Evolutionary conservation across 495 filamentous ascomycete species (phyloP).

Genomic region (Melanomma pulvis-pyrius): DNA sequence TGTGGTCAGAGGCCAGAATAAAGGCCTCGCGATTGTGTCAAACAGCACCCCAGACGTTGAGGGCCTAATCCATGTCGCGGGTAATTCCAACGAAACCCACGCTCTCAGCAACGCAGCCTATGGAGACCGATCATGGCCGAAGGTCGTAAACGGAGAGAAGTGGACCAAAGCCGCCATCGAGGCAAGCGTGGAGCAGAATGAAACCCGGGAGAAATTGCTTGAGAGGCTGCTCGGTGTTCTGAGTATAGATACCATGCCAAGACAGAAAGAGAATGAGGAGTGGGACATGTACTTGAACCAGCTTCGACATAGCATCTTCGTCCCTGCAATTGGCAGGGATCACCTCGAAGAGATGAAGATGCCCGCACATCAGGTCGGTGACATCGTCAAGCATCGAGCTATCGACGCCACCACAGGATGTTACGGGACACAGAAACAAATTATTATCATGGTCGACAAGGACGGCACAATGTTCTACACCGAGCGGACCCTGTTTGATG

Average conservation of each 20-base stretch:
- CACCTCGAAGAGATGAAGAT: conserved; percentile 51
- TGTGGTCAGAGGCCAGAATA: conserved; percentile 42
- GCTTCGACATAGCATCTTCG: conserved; percentile 79
- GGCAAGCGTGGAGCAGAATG: conserved; percentile 51
- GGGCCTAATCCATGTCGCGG: conserved; percentile 70
- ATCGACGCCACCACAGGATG: conserved; percentile 54
- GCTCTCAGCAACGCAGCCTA: conserved; percentile 88
- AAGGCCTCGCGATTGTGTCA: conserved; percentile 75
- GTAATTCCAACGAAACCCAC: conserved; percentile 63
- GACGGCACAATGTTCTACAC: conserved; percentile 77
- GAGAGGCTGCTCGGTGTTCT: conserved; percentile 70
- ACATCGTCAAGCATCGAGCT: conserved; percentile 43
- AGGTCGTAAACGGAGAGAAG: conserved; percentile 64
- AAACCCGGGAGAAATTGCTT: conserved; percentile 66
- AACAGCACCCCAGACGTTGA: conserved; percentile 74
- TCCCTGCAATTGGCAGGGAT: conserved; percentile 69
- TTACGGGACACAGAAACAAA: conserved; percentile 96
- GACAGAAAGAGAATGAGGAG: conserved; percentile 54
- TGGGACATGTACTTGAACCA: conserved; percentile 72
- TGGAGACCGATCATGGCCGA: conserved; percentile 76
- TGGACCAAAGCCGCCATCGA: conserved; percentile 53
- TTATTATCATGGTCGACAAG: conserved; percentile 75
- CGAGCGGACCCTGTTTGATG: conserved; percentile 82
- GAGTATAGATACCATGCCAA: conserved; percentile 71
- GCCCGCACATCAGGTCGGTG: conserved; percentile 57